A percentile compares a stretch with the other conserved stretches of the same genome.
Evolutionary conservation across 306 rosid genomes (phyloP).

Genomic region (Citrullus mucosospermus): DNA sequence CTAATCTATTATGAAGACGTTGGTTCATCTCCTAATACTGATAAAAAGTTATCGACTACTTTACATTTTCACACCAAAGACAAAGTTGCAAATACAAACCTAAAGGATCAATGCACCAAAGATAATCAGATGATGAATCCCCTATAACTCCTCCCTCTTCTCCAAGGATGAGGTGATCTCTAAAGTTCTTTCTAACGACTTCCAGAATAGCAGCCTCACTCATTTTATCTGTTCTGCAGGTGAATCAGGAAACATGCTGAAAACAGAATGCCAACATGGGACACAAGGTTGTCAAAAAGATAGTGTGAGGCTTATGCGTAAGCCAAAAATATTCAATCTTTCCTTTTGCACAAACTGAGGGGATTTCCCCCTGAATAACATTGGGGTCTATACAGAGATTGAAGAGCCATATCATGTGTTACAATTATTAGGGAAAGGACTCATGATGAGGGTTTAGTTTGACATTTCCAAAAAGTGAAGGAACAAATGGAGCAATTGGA

Average conservation of each 20-base stretch:
- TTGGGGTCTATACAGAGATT: background rate
- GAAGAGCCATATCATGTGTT: background rate
- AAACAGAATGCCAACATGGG: background rate
- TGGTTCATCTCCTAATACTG: background rate
- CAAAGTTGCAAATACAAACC: slow-evolving; percentile 27
- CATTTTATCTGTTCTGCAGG: slow-evolving; percentile 84
- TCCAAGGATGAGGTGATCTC: slow-evolving; percentile 84
- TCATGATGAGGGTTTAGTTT: background rate
- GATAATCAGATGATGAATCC: slow-evolving; percentile 77
- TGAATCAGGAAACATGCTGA: slow-evolving; percentile 14
- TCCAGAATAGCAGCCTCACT: slow-evolving; percentile 82
- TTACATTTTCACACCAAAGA: background rate
- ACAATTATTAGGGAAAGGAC: background rate
- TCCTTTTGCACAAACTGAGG: background rate
- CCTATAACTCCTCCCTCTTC: slow-evolving; percentile 98
- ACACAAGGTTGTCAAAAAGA: background rate
- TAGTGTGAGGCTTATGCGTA: background rate
- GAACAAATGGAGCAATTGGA: background rate
- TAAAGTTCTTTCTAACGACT: slow-evolving; percentile 55
- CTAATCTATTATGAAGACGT: background rate
- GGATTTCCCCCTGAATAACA: background rate
- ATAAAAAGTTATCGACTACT: background rate
- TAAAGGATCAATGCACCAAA: slow-evolving; percentile 98
- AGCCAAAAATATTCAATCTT: background rate
- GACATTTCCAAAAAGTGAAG: background rate